Conservation (phyloP, 495 filamentous ascomycete species). For the Podospora conica region DNA sequence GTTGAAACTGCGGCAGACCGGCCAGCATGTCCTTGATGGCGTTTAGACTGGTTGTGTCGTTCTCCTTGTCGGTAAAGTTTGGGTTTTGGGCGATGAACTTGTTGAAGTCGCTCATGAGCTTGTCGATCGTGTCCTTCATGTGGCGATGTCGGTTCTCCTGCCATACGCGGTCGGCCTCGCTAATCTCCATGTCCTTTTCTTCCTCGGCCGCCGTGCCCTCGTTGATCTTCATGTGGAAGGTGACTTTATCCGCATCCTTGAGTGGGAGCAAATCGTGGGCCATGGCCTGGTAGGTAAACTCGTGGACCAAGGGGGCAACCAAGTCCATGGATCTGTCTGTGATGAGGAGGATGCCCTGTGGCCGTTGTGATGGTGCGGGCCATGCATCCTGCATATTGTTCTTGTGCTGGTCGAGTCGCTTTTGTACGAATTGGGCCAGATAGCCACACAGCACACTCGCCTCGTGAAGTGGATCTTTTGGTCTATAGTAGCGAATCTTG, state of each 20-base stretch:
- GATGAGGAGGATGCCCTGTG: constrained; percentile 77
- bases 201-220: constrained; percentile 60
- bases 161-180: constrained; percentile 88
- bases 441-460: constrained; percentile 79
- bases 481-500: constrained; percentile 81
- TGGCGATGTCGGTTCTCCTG: constrained; percentile 86
- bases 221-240: constrained; percentile 72
- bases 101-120: constrained; percentile 85
- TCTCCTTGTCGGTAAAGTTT: constrained; percentile 74
- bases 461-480: constrained; percentile 69
- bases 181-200: constrained; percentile 83
- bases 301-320: constrained; percentile 78
- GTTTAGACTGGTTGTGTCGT: constrained; percentile 68
- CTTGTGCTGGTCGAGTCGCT: constrained; percentile 80
- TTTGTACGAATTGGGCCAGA: constrained; percentile 86
- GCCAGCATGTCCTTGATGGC: constrained; percentile 96
- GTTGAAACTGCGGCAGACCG: constrained; percentile 87
- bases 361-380: constrained; percentile 71
- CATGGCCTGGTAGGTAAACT: constrained; percentile 99
- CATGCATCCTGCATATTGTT: constrained; percentile 70
- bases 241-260: constrained; percentile 79
- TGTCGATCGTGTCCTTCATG: constrained; percentile 97
- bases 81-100: constrained; percentile 87
- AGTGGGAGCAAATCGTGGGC: constrained; percentile 86
- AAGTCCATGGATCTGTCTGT: constrained; percentile 91